Evolutionary conservation across 192 early-diverging fungal species (phyloP), one percentile per base, ranked within the genome.

Genomic region (Lobulomyces angularis): DNA sequence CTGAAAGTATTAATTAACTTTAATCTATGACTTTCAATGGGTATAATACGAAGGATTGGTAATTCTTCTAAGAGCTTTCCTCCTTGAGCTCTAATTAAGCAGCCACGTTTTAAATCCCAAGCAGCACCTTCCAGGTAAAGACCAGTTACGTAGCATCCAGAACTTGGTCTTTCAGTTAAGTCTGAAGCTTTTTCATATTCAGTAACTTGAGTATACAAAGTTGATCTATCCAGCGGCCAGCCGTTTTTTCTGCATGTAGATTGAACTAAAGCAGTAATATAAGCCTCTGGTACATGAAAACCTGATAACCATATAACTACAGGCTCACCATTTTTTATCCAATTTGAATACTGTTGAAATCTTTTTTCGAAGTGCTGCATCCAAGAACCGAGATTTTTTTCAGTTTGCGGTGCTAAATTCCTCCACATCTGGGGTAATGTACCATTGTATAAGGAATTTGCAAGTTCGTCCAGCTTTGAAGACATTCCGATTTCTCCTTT

Each of bases 401-500:
- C 73, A 1, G 73, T 77, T 49, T 77, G 73, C 1, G 73, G 73
- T 5, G 65, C 64, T 8, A 77, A 51, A 5, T 33, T 34, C 25
- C 69, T 48, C 73, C 73, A 77, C 50, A 65, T 58, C n/a, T 45
- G 39, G 0, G 73, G 73, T 21, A 77, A 44, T n/a, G 49, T 28
- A 8, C 73, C 73, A 46, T 77, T 74, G 50, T 58, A 77, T 0
- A 77, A 45, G 19, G 63, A 58, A 39, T 59, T 74, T 6, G 73
- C 64, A 19, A 77, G 47, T 36, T 77, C 69, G 46, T 77, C 73
- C 0, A 77, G 50, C 40, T 74, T 72, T 18, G 64, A 59, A 22
- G 56, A 61, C 73, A 77, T 77, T 29, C 73, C 73, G 41, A 77
- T 77, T 46, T 77, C 73, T 32, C 73, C 73, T 46, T 77, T 77